Evolutionary conservation across 129 eudicot genomes (phyloP), one percentile per base, ranked within the genome.

Genomic region (Smallanthus sonchifolius): DNA sequence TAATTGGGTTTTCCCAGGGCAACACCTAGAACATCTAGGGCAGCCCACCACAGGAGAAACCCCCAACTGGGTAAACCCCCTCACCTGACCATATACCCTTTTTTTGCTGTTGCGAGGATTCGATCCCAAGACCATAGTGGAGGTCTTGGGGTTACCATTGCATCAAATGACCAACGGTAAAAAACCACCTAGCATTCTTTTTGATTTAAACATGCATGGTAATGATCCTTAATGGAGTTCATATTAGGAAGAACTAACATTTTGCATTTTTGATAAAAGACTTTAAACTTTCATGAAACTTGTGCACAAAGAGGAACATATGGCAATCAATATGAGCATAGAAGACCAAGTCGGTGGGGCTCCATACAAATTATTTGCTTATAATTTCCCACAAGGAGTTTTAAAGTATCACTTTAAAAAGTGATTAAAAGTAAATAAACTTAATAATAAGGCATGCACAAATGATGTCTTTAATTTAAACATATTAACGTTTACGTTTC

Each of bases 341-440:
- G 82, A 63, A 72, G 77, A 79, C 78, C 67, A 63, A 79, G 74
- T 78, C 72, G 60, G 78, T 72, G 67, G 83, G 83, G 83, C 77
- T 79, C 78, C 68, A 72, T 64, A 64, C 74, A 79, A 79, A 79
- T 79, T 72, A 79, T 79, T 72, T 79, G 78, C 83, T 51, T 79
- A 79, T 79, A 64, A 79, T 79, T 79, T 79, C 78, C 83, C 83
- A 65, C 74, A 48, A 79, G 74, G 74, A 52, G 72, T 64, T 79
- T 72, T 64, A 63, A 63, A 79, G 74, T 79, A 72, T 78, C 47
- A 38, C 65, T 78, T 79, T 71, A 11, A 52, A 71, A 72, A 64
- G 83, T 72, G 32, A 56, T 78, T 63, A 63, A 78, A 78, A 48
- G 81, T 69, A 48, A 30, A 45, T 48, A 62, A 71, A 24, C 36